Conservation (phyloP, 2,329 filamentous ascomycete genomes). For the Verticillium tricorpus region DNA sequence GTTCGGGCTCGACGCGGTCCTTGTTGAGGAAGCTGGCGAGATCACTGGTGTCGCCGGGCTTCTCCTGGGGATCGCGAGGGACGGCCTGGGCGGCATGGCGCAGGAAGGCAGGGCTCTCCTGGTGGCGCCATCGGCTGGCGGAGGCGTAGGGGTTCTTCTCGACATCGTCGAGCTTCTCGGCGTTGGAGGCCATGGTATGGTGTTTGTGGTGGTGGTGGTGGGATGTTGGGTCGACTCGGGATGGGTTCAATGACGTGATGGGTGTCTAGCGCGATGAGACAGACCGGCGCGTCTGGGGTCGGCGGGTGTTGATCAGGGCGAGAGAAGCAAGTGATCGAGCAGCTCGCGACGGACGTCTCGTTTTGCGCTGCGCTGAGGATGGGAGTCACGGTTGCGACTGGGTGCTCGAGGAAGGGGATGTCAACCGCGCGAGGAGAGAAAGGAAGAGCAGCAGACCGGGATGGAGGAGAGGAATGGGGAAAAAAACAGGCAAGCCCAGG, state of each 20-base stretch:
- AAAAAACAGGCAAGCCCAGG: neutral
- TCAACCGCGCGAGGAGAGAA: neutral
- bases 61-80: conserved; percentile 36
- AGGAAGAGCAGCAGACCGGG: neutral
- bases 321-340: neutral
- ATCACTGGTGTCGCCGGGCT: conserved; percentile 38
- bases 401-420: neutral
- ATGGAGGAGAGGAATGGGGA: neutral
- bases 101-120: conserved; percentile 55
- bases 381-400: neutral
- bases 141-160: conserved; percentile 52
- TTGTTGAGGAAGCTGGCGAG: conserved; percentile 54
- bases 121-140: conserved; percentile 56
- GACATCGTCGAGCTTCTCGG: conserved; percentile 23
- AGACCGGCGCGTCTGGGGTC: neutral
- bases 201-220: neutral
- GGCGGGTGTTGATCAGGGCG: neutral
- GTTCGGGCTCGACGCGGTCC: conserved; percentile 41
- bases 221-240: neutral
- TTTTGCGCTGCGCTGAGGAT: neutral
- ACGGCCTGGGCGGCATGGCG: conserved; percentile 35
- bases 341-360: neutral
- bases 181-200: conserved; percentile 18
- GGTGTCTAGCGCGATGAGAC: neutral
- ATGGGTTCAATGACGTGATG: neutral